Percentiles rank a stretch among this genome's conserved stretches.
Evolutionary conservation across 2,329 filamentous ascomycete species (phyloP).

Genomic region (Cadophora luteo-olivacea): DNA sequence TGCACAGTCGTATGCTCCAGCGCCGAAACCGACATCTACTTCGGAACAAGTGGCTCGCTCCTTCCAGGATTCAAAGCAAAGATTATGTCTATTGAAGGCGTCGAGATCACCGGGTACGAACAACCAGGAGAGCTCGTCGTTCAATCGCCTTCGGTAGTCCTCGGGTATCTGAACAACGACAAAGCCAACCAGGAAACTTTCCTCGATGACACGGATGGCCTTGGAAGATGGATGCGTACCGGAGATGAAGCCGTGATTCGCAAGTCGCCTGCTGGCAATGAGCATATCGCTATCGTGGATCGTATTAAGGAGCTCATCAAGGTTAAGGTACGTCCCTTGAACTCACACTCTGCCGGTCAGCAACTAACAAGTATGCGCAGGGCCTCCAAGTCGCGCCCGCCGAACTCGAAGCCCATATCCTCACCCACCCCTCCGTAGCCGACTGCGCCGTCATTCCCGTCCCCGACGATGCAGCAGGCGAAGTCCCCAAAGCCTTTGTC

Average conservation of each 20-base stretch:
- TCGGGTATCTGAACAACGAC: conserved; percentile 88
- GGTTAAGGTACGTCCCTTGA: conserved; percentile 63
- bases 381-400: conserved; percentile 84
- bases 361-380: conserved; percentile 40
- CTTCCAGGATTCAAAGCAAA: conserved; percentile 69
- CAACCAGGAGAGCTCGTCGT: conserved; percentile 82
- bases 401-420: conserved; percentile 80
- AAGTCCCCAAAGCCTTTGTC: conserved; percentile 73
- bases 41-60: conserved; percentile 75
- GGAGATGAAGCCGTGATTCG: conserved; percentile 82
- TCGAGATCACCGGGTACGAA: conserved; percentile 69
- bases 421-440: conserved; percentile 75
- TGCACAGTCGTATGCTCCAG: conserved; percentile 71
- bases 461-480: conserved; percentile 65
- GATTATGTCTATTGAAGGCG: conserved; percentile 70
- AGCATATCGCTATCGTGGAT: conserved; percentile 87
- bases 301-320: conserved; percentile 82
- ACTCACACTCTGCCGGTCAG: neutral
- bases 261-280: conserved; percentile 67
- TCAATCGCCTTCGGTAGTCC: conserved; percentile 75
- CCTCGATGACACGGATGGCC: conserved; percentile 64
- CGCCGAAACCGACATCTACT: conserved; percentile 66
- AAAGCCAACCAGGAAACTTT: conserved; percentile 85
- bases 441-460: conserved; percentile 82
- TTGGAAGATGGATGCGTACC: conserved; percentile 73